A percentile compares a stretch with the other conserved stretches of the same genome.
Conservation (phyloP, 352 stramenopile genomes). For the Phytophthora brassicae region DNA sequence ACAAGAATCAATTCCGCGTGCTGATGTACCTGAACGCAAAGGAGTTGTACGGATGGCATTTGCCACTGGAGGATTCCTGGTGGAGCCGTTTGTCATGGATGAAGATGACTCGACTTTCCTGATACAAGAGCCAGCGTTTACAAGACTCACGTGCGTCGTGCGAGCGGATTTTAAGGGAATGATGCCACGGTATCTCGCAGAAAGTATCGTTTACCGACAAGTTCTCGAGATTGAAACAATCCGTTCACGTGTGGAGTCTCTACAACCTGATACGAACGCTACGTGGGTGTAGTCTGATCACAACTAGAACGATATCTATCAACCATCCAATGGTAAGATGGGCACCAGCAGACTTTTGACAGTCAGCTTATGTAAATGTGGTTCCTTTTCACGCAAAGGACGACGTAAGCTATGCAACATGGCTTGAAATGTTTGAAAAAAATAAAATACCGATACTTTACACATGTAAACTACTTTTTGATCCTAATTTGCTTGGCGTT, state of each 20-base stretch:
- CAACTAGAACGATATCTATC: constrained; percentile 27
- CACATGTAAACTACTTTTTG: too few relatives aligned
- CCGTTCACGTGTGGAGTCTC: constrained; percentile 46
- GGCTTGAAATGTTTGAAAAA: constrained; percentile 29
- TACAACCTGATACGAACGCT: constrained; percentile 17
- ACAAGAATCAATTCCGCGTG: constrained; percentile 64
- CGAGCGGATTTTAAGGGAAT: constrained; percentile 61
- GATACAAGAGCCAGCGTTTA: constrained; percentile 18
- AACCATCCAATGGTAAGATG: constrained; percentile 34
- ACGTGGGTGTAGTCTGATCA: constrained; percentile 26
- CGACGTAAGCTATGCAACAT: constrained; percentile 18
- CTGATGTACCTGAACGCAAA: constrained; percentile 69
- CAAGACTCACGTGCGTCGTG: constrained; percentile 56
- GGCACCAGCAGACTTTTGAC: constrained; percentile 15
- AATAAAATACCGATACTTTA: constrained; percentile 6
- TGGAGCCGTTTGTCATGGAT: constrained; percentile 47
- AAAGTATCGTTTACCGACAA: constrained; percentile 77
- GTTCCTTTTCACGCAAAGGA: constrained; percentile 10
- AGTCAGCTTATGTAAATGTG: constrained; percentile 30
- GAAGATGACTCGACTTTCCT: constrained; percentile 23
- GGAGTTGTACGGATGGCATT: constrained; percentile 74
- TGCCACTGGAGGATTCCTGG: constrained; percentile 67
- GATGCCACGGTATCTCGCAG: constrained; percentile 68
- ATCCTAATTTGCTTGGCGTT: too few relatives aligned
- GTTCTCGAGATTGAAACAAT: constrained; percentile 67